Evolutionary conservation across 2,329 filamentous ascomycete genomes (phyloP), one percentile per base, ranked within the genome.

Genomic region (Ramichloridium luteum): DNA sequence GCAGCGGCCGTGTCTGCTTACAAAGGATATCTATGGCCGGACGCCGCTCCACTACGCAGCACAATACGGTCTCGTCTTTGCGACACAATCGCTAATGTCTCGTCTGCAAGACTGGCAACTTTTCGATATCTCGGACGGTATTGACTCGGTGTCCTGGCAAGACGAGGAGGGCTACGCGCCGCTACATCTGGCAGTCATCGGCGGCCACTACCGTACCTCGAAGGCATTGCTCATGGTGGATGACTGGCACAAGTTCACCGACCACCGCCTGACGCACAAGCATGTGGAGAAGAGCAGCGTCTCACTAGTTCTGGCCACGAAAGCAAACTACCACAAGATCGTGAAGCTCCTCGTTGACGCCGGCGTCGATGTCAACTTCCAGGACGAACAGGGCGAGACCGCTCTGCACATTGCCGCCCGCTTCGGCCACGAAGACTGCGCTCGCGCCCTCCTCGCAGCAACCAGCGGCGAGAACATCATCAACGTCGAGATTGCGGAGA

Each of bases 41-140:
- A 69, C 88, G 10, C 85, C 88, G 1, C 66, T 96, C 8, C 88
- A 96, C 54, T 94, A 94, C 52, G 85, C 85, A 3, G 88, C 90
- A 0, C 85, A 96, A 53, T 93, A 92, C 51, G 90, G 90, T 2
- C 85, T 94, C 46, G 81, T 90, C 3, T 73, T 84, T n/a, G 77
- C 94, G 6, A 93, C 84, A 50, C 72, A 93, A 51, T 68, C 86
- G 14, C 71, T 96, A 44, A 86, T 94, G 61, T 75, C 78, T 41
- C 78, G 80, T 48, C 86, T 98, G 76, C 81, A 88, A 52, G 70
- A 76, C 14, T 96, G 88, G 88, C 72, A 72, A 11, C 77, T 92
- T 46, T 93, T 93, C 49, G 71, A 93, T 48, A 76, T 86, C 16
- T 73, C 76, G 20, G 68, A 84, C 40, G 86, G 86, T 6, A 92